phyloP scores from a whole-genome alignment of 2,329 filamentous ascomycete genomes.

The Hypoxylon sp. region DNA sequence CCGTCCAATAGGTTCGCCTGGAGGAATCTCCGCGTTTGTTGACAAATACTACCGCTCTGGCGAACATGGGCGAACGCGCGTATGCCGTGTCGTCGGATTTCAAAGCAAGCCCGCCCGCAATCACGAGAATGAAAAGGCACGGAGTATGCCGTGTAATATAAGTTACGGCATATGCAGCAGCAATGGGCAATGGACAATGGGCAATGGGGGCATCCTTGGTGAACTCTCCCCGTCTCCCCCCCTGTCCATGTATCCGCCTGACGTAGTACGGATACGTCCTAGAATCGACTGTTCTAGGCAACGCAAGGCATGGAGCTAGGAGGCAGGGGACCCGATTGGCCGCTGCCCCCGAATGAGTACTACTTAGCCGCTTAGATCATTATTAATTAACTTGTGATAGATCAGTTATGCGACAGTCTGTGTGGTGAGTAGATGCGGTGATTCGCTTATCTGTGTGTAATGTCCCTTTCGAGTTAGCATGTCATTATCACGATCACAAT shows the following conservation, averaged over 20 bases:
- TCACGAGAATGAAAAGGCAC: constrained; percentile 3
- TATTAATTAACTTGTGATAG: constrained; percentile 11
- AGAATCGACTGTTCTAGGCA: constrained; percentile 17
- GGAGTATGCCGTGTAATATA: background rate
- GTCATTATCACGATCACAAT: constrained; percentile 4
- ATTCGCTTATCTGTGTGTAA: background rate
- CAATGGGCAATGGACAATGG: background rate
- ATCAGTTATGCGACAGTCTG: background rate
- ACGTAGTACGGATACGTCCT: constrained; percentile 7
- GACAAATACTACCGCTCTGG: background rate
- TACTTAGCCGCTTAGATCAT: background rate
- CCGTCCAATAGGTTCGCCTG: constrained; percentile 21
- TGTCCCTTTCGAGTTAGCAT: background rate
- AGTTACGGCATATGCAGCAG: background rate
- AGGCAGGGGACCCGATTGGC: constrained; percentile 22
- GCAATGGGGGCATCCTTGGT: background rate
- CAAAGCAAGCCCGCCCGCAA: constrained; percentile 3
- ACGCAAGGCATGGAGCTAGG: constrained; percentile 9
- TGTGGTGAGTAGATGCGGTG: background rate
- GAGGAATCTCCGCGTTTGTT: constrained; percentile 19
- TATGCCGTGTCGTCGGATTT: constrained; percentile 22
- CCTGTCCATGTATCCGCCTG: background rate
- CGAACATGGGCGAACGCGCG: background rate
- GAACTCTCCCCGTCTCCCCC: background rate
- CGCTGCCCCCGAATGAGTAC: too few species aligned